Base-by-base conservation (phyloP, 108 stramenopile genomes). In the Fragilaria radians region DNA sequence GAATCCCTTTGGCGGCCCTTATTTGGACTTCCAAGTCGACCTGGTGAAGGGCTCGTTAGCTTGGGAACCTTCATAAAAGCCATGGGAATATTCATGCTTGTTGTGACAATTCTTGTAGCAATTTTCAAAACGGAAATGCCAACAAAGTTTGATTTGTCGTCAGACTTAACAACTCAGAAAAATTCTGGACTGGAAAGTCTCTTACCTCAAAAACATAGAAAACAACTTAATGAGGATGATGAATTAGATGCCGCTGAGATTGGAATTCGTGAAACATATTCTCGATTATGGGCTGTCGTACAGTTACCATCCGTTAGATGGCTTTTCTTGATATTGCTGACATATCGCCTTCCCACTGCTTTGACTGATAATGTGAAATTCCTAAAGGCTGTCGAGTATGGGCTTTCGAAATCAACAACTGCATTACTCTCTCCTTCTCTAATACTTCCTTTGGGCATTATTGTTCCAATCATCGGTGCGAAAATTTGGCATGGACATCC, bases 61-160 rank as follows among this genome's bases (percentile, higher is more conserved):
- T 70, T 98, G 18, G 83, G 88, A 22, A 74, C 72, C 11, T 99
- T 99, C 66, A 82, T 99, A 14, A 62, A 68, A 52, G 83, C 89
- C 66, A 97, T 96, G 95, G 99, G 97, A 4, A 65, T 61, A 5
- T 80, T 95, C 59, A 98, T 99, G 88, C 57, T 98, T 25, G 65
- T 64, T 14, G 88, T 94, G 18, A 99, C 99, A 0, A 57, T 74
- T 1, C 60, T 86, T 27, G 95, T 99, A 32, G 95, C 85, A 1
- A 42, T 96, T 32, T 95, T 96, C 74, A 97, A 97, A 69, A 66
- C 66, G 24, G 96, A 97, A 67, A 64, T 26, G 0, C 19, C 34
- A 34, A 32, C 32, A 17, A 62, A 52, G 52, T 57, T 46, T 47
- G 76, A 72, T 48, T 1, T 26, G 52, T 47, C 23, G 31, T 21